A percentile compares a stretch with the other conserved stretches of the same genome.
Evolutionary conservation across 805 yeast genomes (phyloP).

Genomic region (Candida nitratophila): DNA sequence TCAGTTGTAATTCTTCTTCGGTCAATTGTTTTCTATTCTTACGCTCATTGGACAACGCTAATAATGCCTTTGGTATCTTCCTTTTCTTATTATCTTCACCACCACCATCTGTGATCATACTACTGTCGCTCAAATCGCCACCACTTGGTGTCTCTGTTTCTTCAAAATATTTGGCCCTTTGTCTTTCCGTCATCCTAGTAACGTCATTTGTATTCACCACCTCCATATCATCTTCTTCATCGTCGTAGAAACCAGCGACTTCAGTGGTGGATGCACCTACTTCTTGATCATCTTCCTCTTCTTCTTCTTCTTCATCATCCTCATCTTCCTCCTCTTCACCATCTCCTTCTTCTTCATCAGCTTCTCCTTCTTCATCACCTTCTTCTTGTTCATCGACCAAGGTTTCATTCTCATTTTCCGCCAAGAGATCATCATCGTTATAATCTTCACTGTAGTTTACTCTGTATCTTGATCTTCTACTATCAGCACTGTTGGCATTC

Average conservation of each 20-base stretch:
- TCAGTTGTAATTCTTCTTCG: slow-evolving; percentile 75
- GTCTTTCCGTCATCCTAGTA: slow-evolving; percentile 49
- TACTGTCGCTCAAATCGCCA: slow-evolving; percentile 5
- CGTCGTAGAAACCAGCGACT: slow-evolving; percentile 8
- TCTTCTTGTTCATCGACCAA: slow-evolving; percentile 8
- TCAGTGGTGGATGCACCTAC: slow-evolving; percentile 6
- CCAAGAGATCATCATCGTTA: slow-evolving; percentile 22
- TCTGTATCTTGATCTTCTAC: slow-evolving; percentile 1
- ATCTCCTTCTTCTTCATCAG: slow-evolving; percentile 7
- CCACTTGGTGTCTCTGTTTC: slow-evolving; percentile 11
- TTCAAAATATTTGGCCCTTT: slow-evolving; percentile 38
- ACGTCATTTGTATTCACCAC: slow-evolving; percentile 35
- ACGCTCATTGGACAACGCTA: slow-evolving; percentile 32
- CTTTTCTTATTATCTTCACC: neutral
- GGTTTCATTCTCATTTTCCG: too few relatives aligned
- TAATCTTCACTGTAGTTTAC: slow-evolving; percentile 21
- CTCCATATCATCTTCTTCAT: slow-evolving; percentile 26
- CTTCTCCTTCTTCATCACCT: slow-evolving; percentile 6
- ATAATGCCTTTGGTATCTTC: slow-evolving; percentile 18
- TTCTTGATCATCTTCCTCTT: slow-evolving; percentile 12
- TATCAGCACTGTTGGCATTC: neutral
- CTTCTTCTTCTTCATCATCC: slow-evolving; percentile 1
- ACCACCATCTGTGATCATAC: slow-evolving; percentile 1
- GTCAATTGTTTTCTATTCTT: slow-evolving; percentile 53
- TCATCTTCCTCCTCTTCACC: slow-evolving; percentile 8